These are phyloP conservation scores for Marsdenia floribunda DNA, from an alignment of 257 asterid genomes.

Conservation along the genomic window DNA sequence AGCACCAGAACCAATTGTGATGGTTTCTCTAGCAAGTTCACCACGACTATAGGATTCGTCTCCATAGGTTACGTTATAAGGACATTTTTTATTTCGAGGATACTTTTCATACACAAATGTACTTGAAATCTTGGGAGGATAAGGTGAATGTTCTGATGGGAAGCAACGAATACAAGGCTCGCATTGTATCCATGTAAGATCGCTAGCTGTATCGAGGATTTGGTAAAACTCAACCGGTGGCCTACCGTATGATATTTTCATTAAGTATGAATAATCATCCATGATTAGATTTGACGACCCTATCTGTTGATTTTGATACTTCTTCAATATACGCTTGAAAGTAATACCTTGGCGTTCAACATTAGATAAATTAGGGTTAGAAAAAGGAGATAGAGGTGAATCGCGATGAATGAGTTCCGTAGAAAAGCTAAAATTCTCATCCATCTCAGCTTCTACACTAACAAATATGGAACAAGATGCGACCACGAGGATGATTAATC, in stretches of 20 bases:
- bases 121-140: constrained; percentile 35
- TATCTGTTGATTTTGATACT: background rate
- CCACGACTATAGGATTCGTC: constrained; percentile 36
- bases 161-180: constrained; percentile 42
- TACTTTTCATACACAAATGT: constrained; percentile 20
- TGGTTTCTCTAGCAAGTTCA: constrained; percentile 41
- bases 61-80: constrained; percentile 23
- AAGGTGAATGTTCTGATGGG: constrained; percentile 32
- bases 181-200: constrained; percentile 47
- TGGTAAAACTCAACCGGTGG: background rate
- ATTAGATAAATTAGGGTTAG: background rate
- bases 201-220: background rate
- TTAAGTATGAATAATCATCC: background rate
- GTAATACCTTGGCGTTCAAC: background rate
- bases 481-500: background rate
- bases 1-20: constrained; percentile 26
- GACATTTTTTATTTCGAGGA: constrained; percentile 14
- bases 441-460: constrained; percentile 20
- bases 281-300: background rate
- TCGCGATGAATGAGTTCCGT: background rate
- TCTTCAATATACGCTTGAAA: too few relatives aligned
- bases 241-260: background rate
- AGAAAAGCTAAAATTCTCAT: background rate
- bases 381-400: background rate
- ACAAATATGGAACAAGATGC: constrained; percentile 14